A percentile compares a stretch with the other conserved stretches of the same genome.
Conservation (phyloP, 257 asterid species). For the Oldenlandia corymbosa region DNA sequence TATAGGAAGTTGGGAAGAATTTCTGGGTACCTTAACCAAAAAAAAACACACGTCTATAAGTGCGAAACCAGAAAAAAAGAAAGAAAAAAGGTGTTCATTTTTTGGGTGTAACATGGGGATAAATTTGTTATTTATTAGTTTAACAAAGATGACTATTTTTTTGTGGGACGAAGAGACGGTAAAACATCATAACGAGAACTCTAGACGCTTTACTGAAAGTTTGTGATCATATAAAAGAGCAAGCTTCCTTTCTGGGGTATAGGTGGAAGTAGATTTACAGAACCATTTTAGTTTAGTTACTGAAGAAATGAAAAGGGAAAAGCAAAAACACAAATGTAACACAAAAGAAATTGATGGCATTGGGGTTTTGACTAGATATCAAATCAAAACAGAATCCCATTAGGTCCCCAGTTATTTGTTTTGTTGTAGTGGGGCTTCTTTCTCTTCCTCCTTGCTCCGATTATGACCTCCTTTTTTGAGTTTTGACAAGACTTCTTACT, state of each 20-base stretch:
- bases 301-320: not conserved
- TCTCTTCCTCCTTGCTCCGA: not conserved
- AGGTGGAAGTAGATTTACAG: slow-evolving; percentile 7
- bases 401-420: not conserved
- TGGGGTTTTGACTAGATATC: slow-evolving; percentile 18
- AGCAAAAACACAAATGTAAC: not conserved
- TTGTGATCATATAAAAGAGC: not conserved
- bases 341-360: no score
- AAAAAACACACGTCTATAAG: not conserved
- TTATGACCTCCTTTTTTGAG: not conserved
- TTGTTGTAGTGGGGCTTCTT: not conserved
- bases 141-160: no score
- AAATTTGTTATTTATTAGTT: no score
- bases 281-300: slow-evolving; percentile 10
- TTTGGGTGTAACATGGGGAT: no score
- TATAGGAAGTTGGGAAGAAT: not conserved
- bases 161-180: no score
- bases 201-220: not conserved
- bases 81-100: no score
- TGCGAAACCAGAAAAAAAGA: no score
- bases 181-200: not conserved
- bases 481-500: no score
- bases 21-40: not conserved
- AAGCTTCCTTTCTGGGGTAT: slow-evolving; percentile 8
- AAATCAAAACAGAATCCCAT: slow-evolving; percentile 13